Evolutionary conservation across 129 eudicot genomes (phyloP).

Genomic region (Pulicaria dysenterica): DNA sequence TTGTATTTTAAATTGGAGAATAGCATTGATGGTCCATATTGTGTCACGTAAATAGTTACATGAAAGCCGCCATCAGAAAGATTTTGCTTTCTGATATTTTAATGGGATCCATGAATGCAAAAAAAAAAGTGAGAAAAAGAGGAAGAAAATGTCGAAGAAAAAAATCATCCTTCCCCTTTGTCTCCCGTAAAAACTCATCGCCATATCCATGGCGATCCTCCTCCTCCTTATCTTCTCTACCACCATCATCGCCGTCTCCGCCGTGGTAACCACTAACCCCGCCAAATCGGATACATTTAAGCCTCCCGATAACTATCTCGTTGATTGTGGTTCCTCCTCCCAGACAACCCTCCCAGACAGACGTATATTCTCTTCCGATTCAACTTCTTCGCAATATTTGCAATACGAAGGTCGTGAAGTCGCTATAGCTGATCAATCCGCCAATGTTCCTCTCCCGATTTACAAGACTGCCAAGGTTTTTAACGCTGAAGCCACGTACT

Average conservation of each 20-base stretch:
- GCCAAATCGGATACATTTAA: conserved; percentile 54
- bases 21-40: too few species aligned
- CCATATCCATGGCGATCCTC: conserved; percentile 36
- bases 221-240: conserved; percentile 37
- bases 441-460: conserved; percentile 53
- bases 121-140: conserved; percentile 33
- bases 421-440: conserved; percentile 31
- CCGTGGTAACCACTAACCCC: conserved; percentile 29
- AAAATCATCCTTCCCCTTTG: conserved; percentile 2
- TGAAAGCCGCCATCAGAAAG: too few species aligned
- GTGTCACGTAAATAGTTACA: too few species aligned
- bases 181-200: conserved; percentile 22
- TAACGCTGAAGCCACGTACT: conserved; percentile 57
- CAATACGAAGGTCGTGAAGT: conserved; percentile 49
- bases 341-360: conserved; percentile 54
- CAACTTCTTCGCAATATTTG: conserved; percentile 36
- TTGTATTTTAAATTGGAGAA: too few species aligned
- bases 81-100: too few species aligned
- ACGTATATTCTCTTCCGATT: conserved; percentile 56
- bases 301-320: conserved; percentile 70
- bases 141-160: conserved; percentile 15
- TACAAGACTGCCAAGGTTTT: conserved; percentile 61
- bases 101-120: conserved; percentile 5
- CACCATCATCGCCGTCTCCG: conserved; percentile 29
- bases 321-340: conserved; percentile 70